These are phyloP conservation scores for Boletus edulis DNA, from an alignment of 768 basidiomycete species.

Conservation along the genomic window DNA sequence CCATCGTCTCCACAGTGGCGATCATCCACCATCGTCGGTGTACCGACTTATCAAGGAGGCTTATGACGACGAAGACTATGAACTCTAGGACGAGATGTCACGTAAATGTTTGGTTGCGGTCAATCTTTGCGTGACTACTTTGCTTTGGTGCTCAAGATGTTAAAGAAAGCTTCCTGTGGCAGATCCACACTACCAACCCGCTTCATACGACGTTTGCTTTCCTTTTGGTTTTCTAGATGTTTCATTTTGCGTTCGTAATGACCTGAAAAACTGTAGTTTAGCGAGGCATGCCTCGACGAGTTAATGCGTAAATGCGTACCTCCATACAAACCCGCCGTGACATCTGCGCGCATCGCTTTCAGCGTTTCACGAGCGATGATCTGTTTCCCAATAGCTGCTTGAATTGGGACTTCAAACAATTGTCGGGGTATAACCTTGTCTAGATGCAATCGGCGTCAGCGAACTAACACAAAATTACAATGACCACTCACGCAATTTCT, in stretches of 20 bases:
- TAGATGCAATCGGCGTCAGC: constrained; percentile 25
- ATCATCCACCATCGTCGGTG: constrained; percentile 94
- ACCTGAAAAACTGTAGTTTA: constrained; percentile 37
- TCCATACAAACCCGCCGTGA: constrained; percentile 92
- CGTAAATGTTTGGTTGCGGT: no score
- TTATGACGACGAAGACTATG: constrained; percentile 93
- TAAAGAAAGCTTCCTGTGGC: constrained; percentile 95
- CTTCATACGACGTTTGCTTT: constrained; percentile 88
- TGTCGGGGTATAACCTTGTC: constrained; percentile 93
- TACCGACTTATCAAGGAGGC: constrained; percentile 91
- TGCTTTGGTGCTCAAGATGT: constrained; percentile 69
- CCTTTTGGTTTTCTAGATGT: constrained; percentile 87
- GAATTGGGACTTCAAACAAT: constrained; percentile 92
- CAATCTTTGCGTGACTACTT: no score
- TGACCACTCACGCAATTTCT: constrained; percentile 77
- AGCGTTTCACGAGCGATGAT: constrained; percentile 89
- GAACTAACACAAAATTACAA: neutral
- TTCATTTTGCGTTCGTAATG: constrained; percentile 94
- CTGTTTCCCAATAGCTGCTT: constrained; percentile 85
- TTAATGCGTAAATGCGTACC: constrained; percentile 44
- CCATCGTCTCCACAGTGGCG: constrained; percentile 57
- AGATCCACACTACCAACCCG: constrained; percentile 84
- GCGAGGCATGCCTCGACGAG: neutral
- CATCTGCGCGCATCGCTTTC: constrained; percentile 83
- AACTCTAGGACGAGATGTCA: constrained; percentile 39